phyloP scores from a whole-genome alignment of 2,329 filamentous ascomycete species.

The Grosmannia serpens region DNA sequence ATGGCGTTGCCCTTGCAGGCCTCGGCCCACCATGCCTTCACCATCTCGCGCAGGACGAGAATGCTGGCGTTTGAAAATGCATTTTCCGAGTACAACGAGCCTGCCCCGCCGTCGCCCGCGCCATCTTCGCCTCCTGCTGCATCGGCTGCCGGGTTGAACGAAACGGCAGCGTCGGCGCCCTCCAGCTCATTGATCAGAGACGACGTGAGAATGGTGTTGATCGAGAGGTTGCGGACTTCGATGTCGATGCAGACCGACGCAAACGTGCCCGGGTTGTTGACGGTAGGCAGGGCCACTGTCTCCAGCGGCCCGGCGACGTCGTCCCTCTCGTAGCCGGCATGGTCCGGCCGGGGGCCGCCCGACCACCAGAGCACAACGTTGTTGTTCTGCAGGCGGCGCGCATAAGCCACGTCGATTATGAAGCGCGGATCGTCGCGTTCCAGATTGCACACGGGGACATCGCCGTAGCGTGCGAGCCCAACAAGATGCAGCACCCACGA shows the following conservation, averaged over 20 bases:
- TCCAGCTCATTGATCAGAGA: conserved; percentile 95
- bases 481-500: conserved; percentile 85
- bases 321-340: conserved; percentile 91
- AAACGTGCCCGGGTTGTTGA: conserved; percentile 90
- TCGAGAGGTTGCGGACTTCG: conserved; percentile 84
- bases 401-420: conserved; percentile 92
- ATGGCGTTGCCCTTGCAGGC: conserved; percentile 82
- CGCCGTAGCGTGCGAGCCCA: conserved; percentile 79
- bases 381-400: conserved; percentile 76
- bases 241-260: conserved; percentile 94
- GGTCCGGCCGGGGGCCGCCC: conserved; percentile 71
- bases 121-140: conserved; percentile 50
- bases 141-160: conserved; percentile 60
- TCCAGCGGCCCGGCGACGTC: conserved; percentile 76
- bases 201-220: conserved; percentile 95
- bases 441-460: conserved; percentile 89
- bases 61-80: conserved; percentile 90
- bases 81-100: conserved; percentile 70
- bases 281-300: conserved; percentile 77
- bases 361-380: conserved; percentile 98
- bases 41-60: conserved; percentile 89
- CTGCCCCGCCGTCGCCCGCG: conserved; percentile 55
- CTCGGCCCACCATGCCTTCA: conserved; percentile 96
- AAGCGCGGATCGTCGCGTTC: conserved; percentile 90
- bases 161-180: conserved; percentile 72